phyloP scores from a whole-genome alignment of 1,284 basidiomycete genomes.

The Wallemia hederae region DNA sequence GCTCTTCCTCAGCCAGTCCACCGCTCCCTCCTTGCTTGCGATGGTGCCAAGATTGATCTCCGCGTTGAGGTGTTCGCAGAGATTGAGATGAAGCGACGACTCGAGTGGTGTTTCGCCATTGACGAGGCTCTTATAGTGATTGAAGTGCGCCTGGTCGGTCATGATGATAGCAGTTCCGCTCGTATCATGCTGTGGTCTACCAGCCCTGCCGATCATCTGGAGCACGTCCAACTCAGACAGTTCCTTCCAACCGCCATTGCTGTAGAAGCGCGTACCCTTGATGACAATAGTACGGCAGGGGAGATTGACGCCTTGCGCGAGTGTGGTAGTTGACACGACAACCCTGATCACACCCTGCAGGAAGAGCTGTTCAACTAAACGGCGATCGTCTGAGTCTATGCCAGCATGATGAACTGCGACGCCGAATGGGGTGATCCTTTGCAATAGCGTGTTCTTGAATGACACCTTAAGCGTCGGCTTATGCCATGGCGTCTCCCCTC shows the following conservation, averaged over 20 bases:
- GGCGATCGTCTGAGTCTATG: slow-evolving; percentile 9
- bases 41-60: slow-evolving; percentile 67
- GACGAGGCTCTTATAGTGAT: slow-evolving; percentile 28
- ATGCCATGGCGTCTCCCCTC: slow-evolving; percentile 29
- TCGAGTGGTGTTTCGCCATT: slow-evolving; percentile 4
- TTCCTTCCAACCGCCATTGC: slow-evolving; percentile 3
- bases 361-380: slow-evolving; percentile 10
- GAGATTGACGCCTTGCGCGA: slow-evolving; percentile 6
- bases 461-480: neutral
- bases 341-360: slow-evolving; percentile 8
- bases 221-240: slow-evolving; percentile 6
- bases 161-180: slow-evolving; percentile 48
- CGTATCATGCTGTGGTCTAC: slow-evolving; percentile 69
- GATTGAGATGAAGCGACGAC: slow-evolving; percentile 34
- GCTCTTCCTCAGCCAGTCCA: slow-evolving; percentile 42
- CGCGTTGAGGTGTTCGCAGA: slow-evolving; percentile 70
- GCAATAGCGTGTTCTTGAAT: slow-evolving; percentile 6
- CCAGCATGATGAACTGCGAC: slow-evolving; percentile 15
- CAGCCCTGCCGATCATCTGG: slow-evolving; percentile 15
- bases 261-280: slow-evolving; percentile 4
- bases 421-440: slow-evolving; percentile 7
- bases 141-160: slow-evolving; percentile 39
- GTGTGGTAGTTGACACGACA: slow-evolving; percentile 5
- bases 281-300: slow-evolving; percentile 6
- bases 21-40: slow-evolving; percentile 29